phyloP scores from a whole-genome alignment of 768 basidiomycete species.

The Boletus rubropictus region DNA sequence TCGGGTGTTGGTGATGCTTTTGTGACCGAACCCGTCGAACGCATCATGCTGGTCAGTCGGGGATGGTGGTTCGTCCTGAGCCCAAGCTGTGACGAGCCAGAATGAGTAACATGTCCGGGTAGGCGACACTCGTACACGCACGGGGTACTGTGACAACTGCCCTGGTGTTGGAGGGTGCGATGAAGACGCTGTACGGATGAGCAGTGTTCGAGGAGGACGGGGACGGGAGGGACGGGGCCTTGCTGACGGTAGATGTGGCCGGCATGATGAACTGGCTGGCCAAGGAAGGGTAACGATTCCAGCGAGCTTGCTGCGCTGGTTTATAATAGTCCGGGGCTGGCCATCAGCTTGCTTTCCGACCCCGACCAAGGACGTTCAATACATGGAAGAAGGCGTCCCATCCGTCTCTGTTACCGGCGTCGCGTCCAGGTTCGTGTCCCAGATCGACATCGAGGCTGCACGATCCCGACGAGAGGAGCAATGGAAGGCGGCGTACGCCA shows the following conservation, averaged over 20 bases:
- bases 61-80: slow-evolving; percentile 75
- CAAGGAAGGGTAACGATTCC: background rate
- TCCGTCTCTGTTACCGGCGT: slow-evolving; percentile 68
- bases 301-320: background rate
- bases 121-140: slow-evolving; percentile 32
- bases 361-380: slow-evolving; percentile 7
- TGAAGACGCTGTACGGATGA: slow-evolving; percentile 22
- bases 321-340: background rate
- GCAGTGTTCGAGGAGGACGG: slow-evolving; percentile 24
- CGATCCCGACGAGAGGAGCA: slow-evolving; percentile 71
- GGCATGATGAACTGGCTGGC: slow-evolving; percentile 12
- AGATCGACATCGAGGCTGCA: slow-evolving; percentile 70
- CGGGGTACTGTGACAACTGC: slow-evolving; percentile 67
- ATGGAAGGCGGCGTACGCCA: slow-evolving; percentile 87
- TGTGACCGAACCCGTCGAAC: slow-evolving; percentile 23
- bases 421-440: slow-evolving; percentile 80
- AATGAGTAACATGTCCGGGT: background rate
- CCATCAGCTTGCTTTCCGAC: slow-evolving; percentile 17
- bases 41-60: slow-evolving; percentile 47
- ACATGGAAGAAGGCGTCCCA: slow-evolving; percentile 65
- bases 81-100: slow-evolving; percentile 56
- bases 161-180: slow-evolving; percentile 39
- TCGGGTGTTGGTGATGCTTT: slow-evolving; percentile 35
- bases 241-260: slow-evolving; percentile 11
- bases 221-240: slow-evolving; percentile 21